Percentiles rank a stretch among this genome's conserved stretches.
Evolutionary conservation across 805 yeast species (phyloP).

Genomic region (Maudiozyma bulderi): DNA sequence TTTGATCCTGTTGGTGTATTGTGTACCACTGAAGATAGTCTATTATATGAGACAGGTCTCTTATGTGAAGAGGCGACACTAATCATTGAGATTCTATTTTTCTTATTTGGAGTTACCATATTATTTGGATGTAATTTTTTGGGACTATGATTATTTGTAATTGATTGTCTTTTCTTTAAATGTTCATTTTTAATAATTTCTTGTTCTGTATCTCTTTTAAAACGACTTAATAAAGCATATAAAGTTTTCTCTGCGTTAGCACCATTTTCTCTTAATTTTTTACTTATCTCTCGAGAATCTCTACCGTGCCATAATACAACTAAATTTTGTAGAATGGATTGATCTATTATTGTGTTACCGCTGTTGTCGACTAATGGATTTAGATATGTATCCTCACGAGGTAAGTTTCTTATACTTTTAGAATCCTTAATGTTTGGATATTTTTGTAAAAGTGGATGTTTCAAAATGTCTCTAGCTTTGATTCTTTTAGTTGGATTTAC

Average conservation of each 20-base stretch:
- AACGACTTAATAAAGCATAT: slow-evolving; percentile 63
- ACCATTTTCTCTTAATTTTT: slow-evolving; percentile 43
- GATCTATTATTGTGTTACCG: slow-evolving; percentile 42
- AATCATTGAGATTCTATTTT: slow-evolving; percentile 34
- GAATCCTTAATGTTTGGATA: slow-evolving; percentile 39
- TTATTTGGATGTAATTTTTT: slow-evolving; percentile 1
- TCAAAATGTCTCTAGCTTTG: slow-evolving; percentile 61
- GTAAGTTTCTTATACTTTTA: slow-evolving; percentile 29
- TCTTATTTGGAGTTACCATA: slow-evolving; percentile 21
- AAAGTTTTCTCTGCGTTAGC: slow-evolving; percentile 73
- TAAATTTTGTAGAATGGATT: slow-evolving; percentile 63
- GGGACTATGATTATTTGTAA: slow-evolving; percentile 7
- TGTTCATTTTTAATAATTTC: slow-evolving; percentile 27
- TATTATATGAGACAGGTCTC: slow-evolving; percentile 39
- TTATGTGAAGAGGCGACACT: slow-evolving; percentile 42
- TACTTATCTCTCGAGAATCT: slow-evolving; percentile 41
- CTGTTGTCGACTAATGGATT: slow-evolving; percentile 28
- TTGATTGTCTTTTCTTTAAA: slow-evolving; percentile 34
- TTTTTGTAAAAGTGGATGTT: slow-evolving; percentile 73
- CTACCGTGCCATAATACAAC: slow-evolving; percentile 79
- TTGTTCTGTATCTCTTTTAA: slow-evolving; percentile 47
- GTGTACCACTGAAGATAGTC: slow-evolving; percentile 18
- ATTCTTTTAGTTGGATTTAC: slow-evolving; percentile 79
- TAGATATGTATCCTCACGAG: slow-evolving; percentile 32
- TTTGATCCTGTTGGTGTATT: slow-evolving; percentile 16